phyloP scores from a whole-genome alignment of 345 rosid genomes.

The Euphorbia peplus region DNA sequence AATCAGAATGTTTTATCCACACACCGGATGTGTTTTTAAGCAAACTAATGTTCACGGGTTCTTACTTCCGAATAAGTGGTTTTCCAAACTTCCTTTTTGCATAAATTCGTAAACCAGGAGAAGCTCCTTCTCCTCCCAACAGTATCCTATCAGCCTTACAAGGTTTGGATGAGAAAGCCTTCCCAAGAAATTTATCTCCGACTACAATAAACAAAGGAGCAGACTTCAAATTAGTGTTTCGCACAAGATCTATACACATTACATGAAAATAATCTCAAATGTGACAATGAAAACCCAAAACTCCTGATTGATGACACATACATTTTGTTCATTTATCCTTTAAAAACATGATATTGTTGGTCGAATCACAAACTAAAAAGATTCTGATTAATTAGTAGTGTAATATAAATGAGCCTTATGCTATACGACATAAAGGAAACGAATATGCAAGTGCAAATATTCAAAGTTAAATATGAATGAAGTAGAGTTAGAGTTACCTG shows the following conservation, averaged over 20 bases:
- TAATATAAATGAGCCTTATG: background rate
- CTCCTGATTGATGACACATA: too few relatives aligned
- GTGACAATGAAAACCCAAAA: too few relatives aligned
- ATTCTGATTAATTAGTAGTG: background rate
- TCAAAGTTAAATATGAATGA: too few relatives aligned
- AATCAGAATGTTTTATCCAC: background rate
- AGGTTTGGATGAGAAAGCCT: slow-evolving; percentile 86
- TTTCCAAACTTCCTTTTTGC: slow-evolving; percentile 96
- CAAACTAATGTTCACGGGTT: slow-evolving; percentile 3
- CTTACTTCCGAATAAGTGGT: slow-evolving; percentile 86
- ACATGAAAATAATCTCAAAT: too few relatives aligned
- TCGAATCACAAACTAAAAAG: too few relatives aligned
- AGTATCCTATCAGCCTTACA: slow-evolving; percentile 77
- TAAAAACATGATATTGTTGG: too few relatives aligned
- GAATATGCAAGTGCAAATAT: background rate
- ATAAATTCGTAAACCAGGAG: slow-evolving; percentile 84
- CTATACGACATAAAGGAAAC: background rate
- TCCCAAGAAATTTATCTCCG: slow-evolving; percentile 83
- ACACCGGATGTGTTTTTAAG: too few relatives aligned
- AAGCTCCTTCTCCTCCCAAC: slow-evolving; percentile 71
- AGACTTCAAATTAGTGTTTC: background rate
- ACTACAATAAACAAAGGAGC: slow-evolving; percentile 42
- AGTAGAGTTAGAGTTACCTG: slow-evolving; percentile 54
- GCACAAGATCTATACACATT: background rate
- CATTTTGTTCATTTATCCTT: too few relatives aligned